These are phyloP conservation scores for Gloeopeniophorella convolvens DNA, from an alignment of 768 basidiomycete species.

Conservation along the genomic window DNA sequence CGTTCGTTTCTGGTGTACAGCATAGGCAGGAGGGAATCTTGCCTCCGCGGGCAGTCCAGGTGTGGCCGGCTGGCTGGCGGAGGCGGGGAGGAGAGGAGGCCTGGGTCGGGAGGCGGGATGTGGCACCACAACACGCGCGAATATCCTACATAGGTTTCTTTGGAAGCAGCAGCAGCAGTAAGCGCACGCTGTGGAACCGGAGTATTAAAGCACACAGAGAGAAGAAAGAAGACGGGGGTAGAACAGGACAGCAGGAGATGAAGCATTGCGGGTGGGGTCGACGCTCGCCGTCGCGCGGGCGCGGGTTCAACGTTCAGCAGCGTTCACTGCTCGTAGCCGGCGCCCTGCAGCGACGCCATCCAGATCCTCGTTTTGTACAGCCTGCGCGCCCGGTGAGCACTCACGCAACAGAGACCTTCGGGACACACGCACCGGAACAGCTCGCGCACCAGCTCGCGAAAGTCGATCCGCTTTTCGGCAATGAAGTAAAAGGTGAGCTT, in stretches of 20 bases:
- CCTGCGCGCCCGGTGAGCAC: constrained; percentile 31
- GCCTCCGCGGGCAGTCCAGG: no score
- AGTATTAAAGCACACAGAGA: constrained; percentile 8
- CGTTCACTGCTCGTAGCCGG: constrained; percentile 39
- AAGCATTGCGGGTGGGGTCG: neutral
- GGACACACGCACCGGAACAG: constrained; percentile 63
- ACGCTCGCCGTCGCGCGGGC: no score
- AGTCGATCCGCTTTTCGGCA: constrained; percentile 92
- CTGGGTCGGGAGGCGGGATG: constrained; percentile 1
- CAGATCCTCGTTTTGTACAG: constrained; percentile 93
- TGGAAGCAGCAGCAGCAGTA: neutral
- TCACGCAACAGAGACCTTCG: neutral
- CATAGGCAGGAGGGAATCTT: no score
- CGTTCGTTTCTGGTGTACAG: no score
- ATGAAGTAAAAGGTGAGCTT: constrained; percentile 98
- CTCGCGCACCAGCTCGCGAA: constrained; percentile 93
- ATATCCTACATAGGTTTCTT: constrained; percentile 16
- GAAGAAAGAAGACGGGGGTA: neutral
- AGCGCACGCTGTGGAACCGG: constrained; percentile 6
- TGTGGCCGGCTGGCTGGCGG: no score
- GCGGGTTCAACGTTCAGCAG: no score
- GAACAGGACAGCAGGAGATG: neutral
- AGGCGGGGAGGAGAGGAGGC: neutral
- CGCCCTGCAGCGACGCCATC: constrained; percentile 80
- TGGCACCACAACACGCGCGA: neutral